phyloP scores from a whole-genome alignment of 495 filamentous ascomycete genomes.

The Pseudevernia furfuracea region DNA sequence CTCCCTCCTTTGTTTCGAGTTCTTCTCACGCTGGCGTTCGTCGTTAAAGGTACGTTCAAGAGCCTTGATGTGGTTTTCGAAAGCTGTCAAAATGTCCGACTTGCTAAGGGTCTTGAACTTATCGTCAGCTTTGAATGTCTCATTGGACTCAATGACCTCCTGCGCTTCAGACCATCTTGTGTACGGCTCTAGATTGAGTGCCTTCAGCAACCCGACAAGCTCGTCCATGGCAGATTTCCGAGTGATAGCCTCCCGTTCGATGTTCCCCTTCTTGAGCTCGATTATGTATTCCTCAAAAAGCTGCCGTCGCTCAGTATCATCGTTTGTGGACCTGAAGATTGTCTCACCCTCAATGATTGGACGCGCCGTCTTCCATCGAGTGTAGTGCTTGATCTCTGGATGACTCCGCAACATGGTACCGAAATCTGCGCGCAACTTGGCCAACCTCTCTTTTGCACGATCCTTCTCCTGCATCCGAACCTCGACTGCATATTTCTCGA shows the following conservation, averaged over 20 bases:
- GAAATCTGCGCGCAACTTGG: slow-evolving; percentile 91
- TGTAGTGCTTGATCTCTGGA: slow-evolving; percentile 96
- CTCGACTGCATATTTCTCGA: slow-evolving; percentile 91
- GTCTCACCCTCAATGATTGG: slow-evolving; percentile 94
- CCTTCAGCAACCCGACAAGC: slow-evolving; percentile 71
- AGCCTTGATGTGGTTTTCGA: slow-evolving; percentile 89
- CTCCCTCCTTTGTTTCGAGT: slow-evolving; percentile 67
- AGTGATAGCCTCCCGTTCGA: slow-evolving; percentile 61
- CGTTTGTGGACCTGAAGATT: slow-evolving; percentile 82
- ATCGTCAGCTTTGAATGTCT: slow-evolving; percentile 72
- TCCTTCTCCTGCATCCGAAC: slow-evolving; percentile 90
- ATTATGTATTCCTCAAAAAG: slow-evolving; percentile 91
- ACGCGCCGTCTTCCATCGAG: slow-evolving; percentile 91
- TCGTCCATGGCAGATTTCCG: slow-evolving; percentile 83
- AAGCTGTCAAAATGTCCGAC: slow-evolving; percentile 84
- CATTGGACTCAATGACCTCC: slow-evolving; percentile 67
- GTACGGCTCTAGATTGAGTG: slow-evolving; percentile 80
- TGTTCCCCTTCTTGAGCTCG: slow-evolving; percentile 70
- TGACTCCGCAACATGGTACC: slow-evolving; percentile 92
- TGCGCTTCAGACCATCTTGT: slow-evolving; percentile 93
- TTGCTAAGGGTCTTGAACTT: slow-evolving; percentile 85
- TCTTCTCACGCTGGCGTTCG: slow-evolving; percentile 77
- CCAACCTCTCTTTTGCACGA: slow-evolving; percentile 85
- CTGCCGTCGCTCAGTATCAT: slow-evolving; percentile 82
- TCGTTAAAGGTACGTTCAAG: slow-evolving; percentile 88